A percentile compares a stretch with the other conserved stretches of the same genome.
phyloP scores from a whole-genome alignment of 1,139 yeast species.

The Geotrichum cucujoidarum region DNA sequence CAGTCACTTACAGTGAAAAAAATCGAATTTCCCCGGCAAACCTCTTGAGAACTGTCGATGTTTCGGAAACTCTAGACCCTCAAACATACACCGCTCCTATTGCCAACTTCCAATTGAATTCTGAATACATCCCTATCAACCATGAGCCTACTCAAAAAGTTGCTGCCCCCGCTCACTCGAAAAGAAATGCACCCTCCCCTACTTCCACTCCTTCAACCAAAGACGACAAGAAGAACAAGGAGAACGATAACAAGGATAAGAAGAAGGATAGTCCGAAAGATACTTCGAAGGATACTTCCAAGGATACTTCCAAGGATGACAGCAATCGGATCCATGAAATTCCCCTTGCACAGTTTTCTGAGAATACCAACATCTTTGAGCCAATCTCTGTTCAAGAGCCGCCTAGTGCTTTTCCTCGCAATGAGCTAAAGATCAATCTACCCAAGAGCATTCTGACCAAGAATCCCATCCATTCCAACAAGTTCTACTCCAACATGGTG shows the following conservation, averaged over 20 bases:
- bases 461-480: constrained; percentile 54
- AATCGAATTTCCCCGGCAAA: constrained; percentile 7
- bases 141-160: background rate
- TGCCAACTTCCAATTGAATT: background rate
- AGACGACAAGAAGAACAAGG: background rate
- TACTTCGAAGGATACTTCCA: background rate
- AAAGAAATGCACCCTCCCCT: background rate
- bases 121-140: background rate
- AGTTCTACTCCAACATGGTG: constrained; percentile 62
- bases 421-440: constrained; percentile 44
- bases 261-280: background rate
- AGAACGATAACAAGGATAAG: background rate
- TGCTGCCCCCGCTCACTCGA: background rate
- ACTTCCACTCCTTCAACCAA: too few relatives aligned
- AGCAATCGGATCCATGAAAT: constrained; percentile 11
- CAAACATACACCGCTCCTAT: constrained; percentile 3
- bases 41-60: background rate
- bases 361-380: constrained; percentile 44
- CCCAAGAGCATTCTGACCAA: constrained; percentile 47
- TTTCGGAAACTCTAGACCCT: constrained; percentile 10
- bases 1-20: background rate
- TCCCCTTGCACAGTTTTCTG: constrained; percentile 21
- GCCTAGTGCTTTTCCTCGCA: constrained; percentile 45
- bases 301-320: background rate
- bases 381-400: constrained; percentile 50